Evolutionary conservation across 1,139 yeast species (phyloP), one percentile per base, ranked within the genome.

Genomic region (Nakaseomyces nivariensis): DNA sequence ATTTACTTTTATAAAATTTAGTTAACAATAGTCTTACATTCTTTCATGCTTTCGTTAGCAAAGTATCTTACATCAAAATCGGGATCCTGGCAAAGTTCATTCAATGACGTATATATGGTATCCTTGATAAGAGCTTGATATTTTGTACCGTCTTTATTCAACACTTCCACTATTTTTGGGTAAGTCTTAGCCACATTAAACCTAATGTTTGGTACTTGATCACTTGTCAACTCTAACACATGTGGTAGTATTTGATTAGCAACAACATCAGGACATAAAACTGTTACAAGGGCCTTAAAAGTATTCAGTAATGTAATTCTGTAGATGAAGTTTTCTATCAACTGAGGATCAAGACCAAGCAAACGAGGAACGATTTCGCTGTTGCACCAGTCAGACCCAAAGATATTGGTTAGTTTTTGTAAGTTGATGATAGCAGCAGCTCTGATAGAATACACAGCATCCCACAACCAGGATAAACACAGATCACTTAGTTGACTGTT

Each of bases 381-480:
- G 64, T 87, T 82, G 47, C 97, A 95, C 99, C 99, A 94, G 43
- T 82, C 81, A 27, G 92, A 82, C 32, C 98, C 98, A 69, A 92
- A 94, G 43, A 87, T 89, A 56, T 77, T 78, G 4, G 96, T 82
- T 60, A 94, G 75, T 60, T 85, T 83, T 58, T 79, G 82, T 60
- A 92, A 74, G 67, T 90, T 94, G 53, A 76, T 71, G 36, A 94
- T 96, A 1, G 97, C 97, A 11, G 98, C 98, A 60, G 89, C 95
- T 68, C 99, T 82, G 56, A 94, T 90, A 7, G 97, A 92, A 69
- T 81, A 92, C 41, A 94, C 98, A 13, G 94, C 86, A 70, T 94
- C 99, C 96, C 97, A 90, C 57, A 94, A 75, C 98, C 98, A 94
- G 24, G 92, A 85, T 80, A 94, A 79, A 64, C 97, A 94, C 59